Conservation (phyloP, 371 early-diverging fungal species). For the Nematocida sp. region DNA sequence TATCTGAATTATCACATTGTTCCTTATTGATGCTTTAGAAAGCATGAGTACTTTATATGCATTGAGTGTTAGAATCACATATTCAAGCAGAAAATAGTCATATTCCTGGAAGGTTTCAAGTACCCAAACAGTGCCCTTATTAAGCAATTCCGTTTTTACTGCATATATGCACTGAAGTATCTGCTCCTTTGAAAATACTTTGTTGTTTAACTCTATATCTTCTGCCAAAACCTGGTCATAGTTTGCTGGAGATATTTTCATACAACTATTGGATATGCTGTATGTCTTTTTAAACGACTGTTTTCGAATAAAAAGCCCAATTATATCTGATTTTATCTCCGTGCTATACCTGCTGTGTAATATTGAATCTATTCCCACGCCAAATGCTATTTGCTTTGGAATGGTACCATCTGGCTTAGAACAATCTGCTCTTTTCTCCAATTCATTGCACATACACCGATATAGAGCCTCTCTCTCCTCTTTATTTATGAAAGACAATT, state of each 20-base stretch:
- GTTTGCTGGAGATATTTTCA: background rate
- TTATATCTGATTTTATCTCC: conserved; percentile 12
- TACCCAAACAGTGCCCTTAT: background rate
- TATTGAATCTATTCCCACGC: conserved; percentile 1
- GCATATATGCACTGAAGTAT: background rate
- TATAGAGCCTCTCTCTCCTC: conserved; percentile 15
- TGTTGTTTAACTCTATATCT: background rate
- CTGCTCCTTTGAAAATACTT: conserved; percentile 1
- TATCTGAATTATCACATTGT: conserved; percentile 4
- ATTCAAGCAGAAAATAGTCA: conserved; percentile 50
- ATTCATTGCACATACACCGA: background rate
- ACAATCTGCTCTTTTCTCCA: background rate
- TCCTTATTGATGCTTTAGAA: background rate
- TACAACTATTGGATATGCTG: background rate
- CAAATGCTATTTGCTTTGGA: background rate
- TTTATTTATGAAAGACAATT: background rate
- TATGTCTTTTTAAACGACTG: conserved; percentile 3
- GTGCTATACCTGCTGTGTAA: background rate
- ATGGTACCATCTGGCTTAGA: background rate
- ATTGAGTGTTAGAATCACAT: conserved; percentile 16
- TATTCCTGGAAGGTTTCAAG: background rate
- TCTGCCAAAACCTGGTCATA: background rate
- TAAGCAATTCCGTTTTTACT: conserved; percentile 12
- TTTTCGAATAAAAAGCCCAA: conserved; percentile 27
- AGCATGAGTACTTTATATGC: conserved; percentile 11